These are phyloP conservation scores for Lodderomyces orthopsilosis DNA, from an alignment of 1,139 yeast genomes.

Conservation along the genomic window DNA sequence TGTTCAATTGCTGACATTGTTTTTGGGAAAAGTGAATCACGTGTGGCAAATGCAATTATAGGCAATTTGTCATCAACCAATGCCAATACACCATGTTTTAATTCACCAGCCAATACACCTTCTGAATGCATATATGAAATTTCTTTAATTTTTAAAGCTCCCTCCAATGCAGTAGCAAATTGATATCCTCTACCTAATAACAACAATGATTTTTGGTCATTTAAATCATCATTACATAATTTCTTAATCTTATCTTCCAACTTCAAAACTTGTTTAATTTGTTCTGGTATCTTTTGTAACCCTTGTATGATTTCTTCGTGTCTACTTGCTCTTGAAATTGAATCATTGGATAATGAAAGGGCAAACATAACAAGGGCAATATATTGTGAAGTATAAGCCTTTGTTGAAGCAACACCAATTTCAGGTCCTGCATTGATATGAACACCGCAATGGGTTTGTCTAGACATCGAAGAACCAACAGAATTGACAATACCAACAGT, in stretches of 20 bases:
- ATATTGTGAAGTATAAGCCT: conserved; percentile 97
- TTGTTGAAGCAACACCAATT: conserved; percentile 99
- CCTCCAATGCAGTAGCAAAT: conserved; percentile 95
- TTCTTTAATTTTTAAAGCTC: conserved; percentile 97
- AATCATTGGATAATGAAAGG: conserved; percentile 86
- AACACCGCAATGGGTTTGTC: conserved; percentile 98
- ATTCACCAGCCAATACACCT: conserved; percentile 98
- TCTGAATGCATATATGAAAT: conserved; percentile 99
- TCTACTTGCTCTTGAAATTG: conserved; percentile 72
- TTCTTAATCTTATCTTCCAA: conserved; percentile 73
- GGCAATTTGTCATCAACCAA: conserved; percentile 93
- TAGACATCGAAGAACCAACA: conserved; percentile 94
- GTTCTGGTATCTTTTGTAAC: conserved; percentile 77
- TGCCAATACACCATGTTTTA: conserved; percentile 97
- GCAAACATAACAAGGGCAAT: conserved; percentile 98
- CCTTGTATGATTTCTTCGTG: conserved; percentile 87
- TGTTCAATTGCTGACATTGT: conserved; percentile 95
- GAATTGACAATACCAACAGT: conserved; percentile 93
- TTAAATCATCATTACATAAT: conserved; percentile 69
- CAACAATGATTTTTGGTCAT: conserved; percentile 81
- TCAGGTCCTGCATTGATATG: conserved; percentile 99
- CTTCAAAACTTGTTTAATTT: conserved; percentile 72
- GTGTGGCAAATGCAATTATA: conserved; percentile 94
- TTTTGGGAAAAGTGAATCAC: conserved; percentile 95
- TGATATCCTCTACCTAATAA: conserved; percentile 97